A percentile compares a stretch with the other conserved stretches of the same genome.
Conservation (phyloP, 108 stramenopile genomes). For the Nannochloropsis oceanica region DNA sequence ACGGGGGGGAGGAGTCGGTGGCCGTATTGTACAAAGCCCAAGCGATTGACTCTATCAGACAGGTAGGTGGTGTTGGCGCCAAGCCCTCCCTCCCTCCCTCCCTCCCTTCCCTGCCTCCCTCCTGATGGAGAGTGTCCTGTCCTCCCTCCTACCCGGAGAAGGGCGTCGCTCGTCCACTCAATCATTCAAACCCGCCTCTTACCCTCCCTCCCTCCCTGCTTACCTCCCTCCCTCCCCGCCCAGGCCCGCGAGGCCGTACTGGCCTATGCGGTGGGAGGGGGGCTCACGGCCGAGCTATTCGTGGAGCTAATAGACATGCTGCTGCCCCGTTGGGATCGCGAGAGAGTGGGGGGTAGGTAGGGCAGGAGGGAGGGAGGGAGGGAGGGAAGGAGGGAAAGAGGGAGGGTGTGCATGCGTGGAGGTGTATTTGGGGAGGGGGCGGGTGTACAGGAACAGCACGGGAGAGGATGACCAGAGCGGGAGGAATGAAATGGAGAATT, state of each 20-base stretch:
- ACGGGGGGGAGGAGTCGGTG: background rate
- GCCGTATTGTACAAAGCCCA: background rate
- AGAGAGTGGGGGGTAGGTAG: background rate
- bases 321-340: background rate
- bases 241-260: background rate
- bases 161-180: too few species aligned
- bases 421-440: too few species aligned
- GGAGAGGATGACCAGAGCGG: too few species aligned
- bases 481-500: too few species aligned
- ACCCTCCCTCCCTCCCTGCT: background rate
- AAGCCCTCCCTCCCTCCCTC: background rate
- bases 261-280: background rate
- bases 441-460: too few species aligned
- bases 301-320: background rate
- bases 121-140: too few species aligned
- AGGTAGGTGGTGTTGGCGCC: background rate
- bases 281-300: background rate
- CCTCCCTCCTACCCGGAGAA: too few species aligned
- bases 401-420: too few species aligned
- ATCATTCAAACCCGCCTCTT: too few species aligned
- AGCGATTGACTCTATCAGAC: background rate
- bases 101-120: background rate
- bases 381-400: too few species aligned
- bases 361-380: background rate
- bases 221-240: background rate